Percentiles rank a stretch among this genome's conserved stretches.
Conservation (phyloP, 2,329 filamentous ascomycete genomes). For the Emergomyces orientalis region DNA sequence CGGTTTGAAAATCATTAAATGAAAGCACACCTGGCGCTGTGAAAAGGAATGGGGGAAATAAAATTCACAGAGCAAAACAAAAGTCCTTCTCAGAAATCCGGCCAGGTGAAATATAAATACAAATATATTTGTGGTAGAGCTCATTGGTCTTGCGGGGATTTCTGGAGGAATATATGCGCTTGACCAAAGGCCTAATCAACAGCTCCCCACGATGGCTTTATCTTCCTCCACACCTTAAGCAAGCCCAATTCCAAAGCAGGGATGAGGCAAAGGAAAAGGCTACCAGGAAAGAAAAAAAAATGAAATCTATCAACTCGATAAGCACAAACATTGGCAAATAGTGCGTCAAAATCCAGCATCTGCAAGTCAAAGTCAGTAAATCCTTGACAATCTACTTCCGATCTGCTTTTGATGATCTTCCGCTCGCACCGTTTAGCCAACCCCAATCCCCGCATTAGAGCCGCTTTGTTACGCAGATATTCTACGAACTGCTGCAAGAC, state of each 20-base stretch:
- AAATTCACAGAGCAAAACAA: neutral
- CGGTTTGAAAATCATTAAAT: neutral
- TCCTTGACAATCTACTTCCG: neutral
- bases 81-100: neutral
- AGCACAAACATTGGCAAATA: neutral
- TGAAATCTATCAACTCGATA: neutral
- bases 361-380: neutral
- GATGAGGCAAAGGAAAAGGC: neutral
- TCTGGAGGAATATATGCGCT: neutral
- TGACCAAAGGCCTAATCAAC: too few species aligned
- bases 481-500: neutral
- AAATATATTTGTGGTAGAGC: neutral
- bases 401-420: constrained; percentile 4
- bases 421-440: neutral
- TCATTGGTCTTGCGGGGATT: neutral
- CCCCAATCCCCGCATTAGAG: neutral
- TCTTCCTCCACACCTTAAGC: neutral
- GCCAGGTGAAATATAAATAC: neutral
- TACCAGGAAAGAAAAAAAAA: neutral
- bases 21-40: neutral
- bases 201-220: neutral
- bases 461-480: constrained; percentile 1
- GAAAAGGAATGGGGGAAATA: neutral
- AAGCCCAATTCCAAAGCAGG: neutral
- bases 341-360: neutral